Evolutionary conservation across 2,329 filamentous ascomycete genomes (phyloP), one percentile per base, ranked within the genome.

Genomic region (Colletotrichum sp.): DNA sequence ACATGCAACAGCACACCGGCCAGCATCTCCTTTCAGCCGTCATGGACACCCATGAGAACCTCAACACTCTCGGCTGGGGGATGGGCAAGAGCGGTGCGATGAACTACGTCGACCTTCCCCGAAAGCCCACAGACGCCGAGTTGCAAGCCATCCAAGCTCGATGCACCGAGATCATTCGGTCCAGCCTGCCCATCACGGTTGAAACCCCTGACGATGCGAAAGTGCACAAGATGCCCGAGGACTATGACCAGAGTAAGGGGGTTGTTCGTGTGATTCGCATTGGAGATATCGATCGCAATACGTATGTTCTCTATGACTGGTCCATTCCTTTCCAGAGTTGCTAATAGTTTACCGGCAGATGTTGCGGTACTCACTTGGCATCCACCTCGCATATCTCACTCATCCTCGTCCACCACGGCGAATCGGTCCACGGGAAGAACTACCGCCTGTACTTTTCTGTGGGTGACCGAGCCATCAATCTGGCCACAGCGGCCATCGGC

Each of bases 1-100:
- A 83, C 13, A 83, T 83, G 82, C 82, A 83, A 15, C 82, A 83
- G 8, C 82, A 83, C 25, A 83, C 82, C 0, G 82, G 82, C 1
- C 82, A 83, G 9, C 82, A 83, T 36, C 79, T 83, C 3, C 77
- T 83, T 3, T 83, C 82, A 0, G 82, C 82, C 1, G 71, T 83
- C 5, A 82, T 83, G 82, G 77, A 81, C 49, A 80, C 77, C 0
- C 70, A 72, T 19, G 77, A 81, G 1, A 74, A 75, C 8, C 78
- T 83, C 2, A 78, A 79, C 3, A 83, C 82, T 0, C 72, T 83
- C 0, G 82, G 82, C 0, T 83, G 82, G 82, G 82, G 82, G 0
- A 83, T 83, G 81, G 82, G 82, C 0, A 64, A 76, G 15, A 78
- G 78, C 0, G 82, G 77, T 1, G 69, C 71, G 1, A 82, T 82